Conservation (phyloP, 352 stramenopile genomes). For the Phytophthora citrophthora region DNA sequence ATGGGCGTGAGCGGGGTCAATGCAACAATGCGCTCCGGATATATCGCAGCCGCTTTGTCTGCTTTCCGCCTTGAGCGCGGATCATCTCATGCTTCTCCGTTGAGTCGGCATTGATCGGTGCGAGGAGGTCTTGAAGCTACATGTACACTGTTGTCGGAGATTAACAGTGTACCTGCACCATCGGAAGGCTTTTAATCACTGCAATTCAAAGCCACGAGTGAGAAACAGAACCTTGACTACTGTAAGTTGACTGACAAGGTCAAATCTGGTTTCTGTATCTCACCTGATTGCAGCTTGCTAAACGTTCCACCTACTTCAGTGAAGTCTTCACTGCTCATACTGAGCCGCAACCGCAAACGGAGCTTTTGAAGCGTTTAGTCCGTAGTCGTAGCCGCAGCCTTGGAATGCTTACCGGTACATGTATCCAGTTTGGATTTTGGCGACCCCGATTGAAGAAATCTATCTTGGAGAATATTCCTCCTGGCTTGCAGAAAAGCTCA, state of each 20-base stretch:
- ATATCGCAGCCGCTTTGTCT: slow-evolving; percentile 3
- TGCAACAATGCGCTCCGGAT: slow-evolving; percentile 26
- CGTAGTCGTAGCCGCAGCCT: too few relatives aligned
- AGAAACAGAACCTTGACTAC: too few relatives aligned
- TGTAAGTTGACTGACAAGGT: not conserved
- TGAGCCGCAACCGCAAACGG: too few relatives aligned
- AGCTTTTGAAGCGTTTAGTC: not conserved
- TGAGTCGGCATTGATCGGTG: not conserved
- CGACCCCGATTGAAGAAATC: too few relatives aligned
- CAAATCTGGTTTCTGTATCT: slow-evolving; percentile 6
- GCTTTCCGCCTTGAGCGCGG: not conserved
- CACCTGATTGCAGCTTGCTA: slow-evolving; percentile 11
- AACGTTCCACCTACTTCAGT: slow-evolving; percentile 8
- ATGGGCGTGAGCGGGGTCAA: slow-evolving; percentile 16
- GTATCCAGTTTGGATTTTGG: too few relatives aligned
- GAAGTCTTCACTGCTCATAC: too few relatives aligned
- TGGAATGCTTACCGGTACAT: too few relatives aligned
- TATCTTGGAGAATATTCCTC: too few relatives aligned
- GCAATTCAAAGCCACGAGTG: not conserved
- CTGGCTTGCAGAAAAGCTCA: too few relatives aligned
- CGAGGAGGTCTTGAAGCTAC: too few relatives aligned
- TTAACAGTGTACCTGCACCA: slow-evolving; percentile 7
- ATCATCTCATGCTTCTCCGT: not conserved
- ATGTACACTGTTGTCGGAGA: not conserved
- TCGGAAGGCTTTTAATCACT: slow-evolving; percentile 3